Base-by-base conservation (phyloP, 2,329 filamentous ascomycete species). In the Drechslerella stenobrocha region DNA sequence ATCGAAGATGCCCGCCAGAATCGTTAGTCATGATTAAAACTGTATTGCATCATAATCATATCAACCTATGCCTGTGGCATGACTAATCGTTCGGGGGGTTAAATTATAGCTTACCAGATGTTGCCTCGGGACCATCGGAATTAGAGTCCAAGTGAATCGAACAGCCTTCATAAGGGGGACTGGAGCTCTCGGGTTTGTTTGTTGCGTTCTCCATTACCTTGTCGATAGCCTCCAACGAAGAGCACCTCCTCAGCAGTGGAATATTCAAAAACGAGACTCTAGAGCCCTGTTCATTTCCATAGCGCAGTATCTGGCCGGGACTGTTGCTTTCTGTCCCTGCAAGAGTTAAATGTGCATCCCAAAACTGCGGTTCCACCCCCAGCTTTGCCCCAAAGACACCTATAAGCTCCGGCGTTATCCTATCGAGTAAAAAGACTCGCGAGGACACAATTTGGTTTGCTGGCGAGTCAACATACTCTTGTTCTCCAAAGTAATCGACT, bases 221-320 rank as follows among this genome's bases (percentile, higher is more conserved):
- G 26, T 45, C 34, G 4, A 60, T 28, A 5, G 32, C 20, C n/a
- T 67, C 61, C 2, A 35, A 46, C 11, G 61, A 60, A 11, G 61
- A 11, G n/a, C 42, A 30, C 30, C 61, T 34, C 44, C 53, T 44
- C 15, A 67, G 22, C n/a, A 67, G 15, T 11, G 61, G 61, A 2
- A 67, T 67, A n/a, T 67, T 67, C 35, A 67, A 52, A 42, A 67
- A 67, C 22, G 61, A 59, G 1, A 60, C 55, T n/a, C 46, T 59
- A 8, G 61, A 60, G 26, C 55, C 55, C 9, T 32, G 23, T 24
- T 67, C 55, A 4, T 50, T 48, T 2, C 61, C 61, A 32, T 59
- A 67, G 24, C 50, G 37, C 28, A 60, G 53, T 24, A 67, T 35
- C 23, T 67, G 61, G 20, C 61, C 61, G 18, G 61, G 60, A n/a